Base-by-base conservation (phyloP, 371 early-diverging fungal genomes). In the Mucor sp. region DNA sequence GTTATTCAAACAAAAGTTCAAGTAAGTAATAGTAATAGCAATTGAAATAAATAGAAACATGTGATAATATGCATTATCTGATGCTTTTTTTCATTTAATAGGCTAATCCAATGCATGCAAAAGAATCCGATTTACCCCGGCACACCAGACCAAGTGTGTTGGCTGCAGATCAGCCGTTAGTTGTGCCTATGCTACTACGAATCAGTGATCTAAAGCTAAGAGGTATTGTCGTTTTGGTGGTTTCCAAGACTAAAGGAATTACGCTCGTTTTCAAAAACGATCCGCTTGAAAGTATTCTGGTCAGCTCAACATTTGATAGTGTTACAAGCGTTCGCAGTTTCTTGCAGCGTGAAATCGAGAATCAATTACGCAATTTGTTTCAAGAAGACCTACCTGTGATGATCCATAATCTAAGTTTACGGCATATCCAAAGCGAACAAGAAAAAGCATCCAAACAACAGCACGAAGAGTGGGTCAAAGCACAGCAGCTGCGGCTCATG, bases 261-360 rank as follows among this genome's bases (percentile, higher is more conserved):
- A 97, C 99, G 2, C 87, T 98, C 33, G 95, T 92, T 5, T 98
- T 99, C 76, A 96, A 97, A 72, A 97, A 95, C 71, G 98, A 98
- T 69, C 99, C 99, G 14, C 76, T 99, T 28, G 96, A 96, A 58
- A 89, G 88, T 1, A 94, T 99, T 30, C 84, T 91, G 37, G 95
- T 99, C 53, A 91, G 92, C 67, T 95, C 95, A 6, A 96, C 97
- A 0, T 99, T 99, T 70, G 99, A 98, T 71, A 88, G 91, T 66
- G 89, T 97, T 39, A 88, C 93, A 5, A 90, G 88, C 50, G 92
- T 99, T 32, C 88, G 93, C 32, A 77, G 89, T 12, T 93, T 95
- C 75, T 74, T 99, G 35, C 98, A 98, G 78, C 79, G 85, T 14
- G 93, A 94, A 72, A 99, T 99, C 59, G 97, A 98, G 74, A 89